Conservation (phyloP, 345 rosid genomes). For the Boechera stricta region DNA sequence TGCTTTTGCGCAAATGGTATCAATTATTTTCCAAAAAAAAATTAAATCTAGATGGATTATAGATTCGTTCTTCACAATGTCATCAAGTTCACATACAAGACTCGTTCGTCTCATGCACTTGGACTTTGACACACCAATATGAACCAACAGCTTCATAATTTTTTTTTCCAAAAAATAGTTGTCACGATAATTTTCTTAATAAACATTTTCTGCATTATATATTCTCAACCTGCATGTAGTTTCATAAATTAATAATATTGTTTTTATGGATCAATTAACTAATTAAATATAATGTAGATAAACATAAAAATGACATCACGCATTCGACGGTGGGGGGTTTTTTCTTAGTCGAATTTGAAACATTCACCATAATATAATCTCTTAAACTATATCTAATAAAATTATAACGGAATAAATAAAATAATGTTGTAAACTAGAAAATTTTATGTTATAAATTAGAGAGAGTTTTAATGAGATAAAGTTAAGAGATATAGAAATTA, state of each 20-base stretch:
- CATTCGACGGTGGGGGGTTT: neutral
- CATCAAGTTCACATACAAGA: neutral
- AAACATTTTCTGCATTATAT: neutral
- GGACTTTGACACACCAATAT: conserved; percentile 27
- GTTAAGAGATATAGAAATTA: no score
- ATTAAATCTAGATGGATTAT: no score
- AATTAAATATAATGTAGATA: neutral
- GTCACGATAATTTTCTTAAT: neutral
- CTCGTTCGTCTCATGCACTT: conserved; percentile 11
- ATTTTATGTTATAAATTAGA: no score
- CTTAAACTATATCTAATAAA: neutral
- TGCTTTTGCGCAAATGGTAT: conserved; percentile 13
- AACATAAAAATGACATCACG: neutral
- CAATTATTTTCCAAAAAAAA: neutral
- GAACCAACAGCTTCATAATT: neutral
- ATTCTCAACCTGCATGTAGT: neutral
- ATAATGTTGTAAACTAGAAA: no score
- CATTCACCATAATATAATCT: neutral
- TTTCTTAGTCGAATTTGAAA: neutral
- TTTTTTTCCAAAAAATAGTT: neutral
- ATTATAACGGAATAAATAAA: neutral
- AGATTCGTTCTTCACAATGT: neutral
- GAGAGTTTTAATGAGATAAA: no score
- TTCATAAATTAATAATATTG: neutral
- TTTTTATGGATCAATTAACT: no score